Base-by-base conservation (phyloP, 306 rosid genomes). In the Fragaria iinumae region DNA sequence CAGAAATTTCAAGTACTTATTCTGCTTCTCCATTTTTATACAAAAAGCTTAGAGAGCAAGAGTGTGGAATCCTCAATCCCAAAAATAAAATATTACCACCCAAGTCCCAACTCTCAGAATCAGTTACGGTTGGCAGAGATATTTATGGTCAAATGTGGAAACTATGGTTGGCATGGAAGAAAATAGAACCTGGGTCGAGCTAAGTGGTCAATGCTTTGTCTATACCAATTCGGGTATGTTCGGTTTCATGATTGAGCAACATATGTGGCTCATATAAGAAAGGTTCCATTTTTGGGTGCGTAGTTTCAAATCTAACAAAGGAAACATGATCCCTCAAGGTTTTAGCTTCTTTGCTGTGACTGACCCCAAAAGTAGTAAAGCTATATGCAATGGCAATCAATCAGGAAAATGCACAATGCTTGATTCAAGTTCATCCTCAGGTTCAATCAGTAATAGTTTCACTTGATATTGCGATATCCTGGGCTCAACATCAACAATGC, bases 61-160 rank as follows among this genome's bases (percentile, higher is more conserved):
- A 52, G 59, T 20, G 66, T 20, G 67, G 67, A 69, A 69, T 69
- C 68, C 16, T 50, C 29, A 49, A 21, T 38, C 6, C 45, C 23
- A 20, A n/a, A 65, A 34, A 38, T 27, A 39, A 69, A 71, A 60
- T 20, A 44, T 8, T 8, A 11, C 44, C 67, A 3, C 59, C 80
- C 29, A 56, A 56, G 32, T 21, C 60, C 60, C 60, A 2, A 18
- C 60, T 53, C 25, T 8, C 64, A 21, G 21, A 77, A 32, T 66
- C 41, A 49, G 78, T 17, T 47, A 25, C 23, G 73, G 68, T 55
- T 47, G 82, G 79, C 52, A 59, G 67, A 72, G 38, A 21, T 60
- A 39, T 71, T 53, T 32, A 23, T 12, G 36, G 48, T 39, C 25
- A 69, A 69, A 23, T 49, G n/a, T 73, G 27, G 47, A 20, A 48